These are phyloP conservation scores for Pleomassaria siparia DNA, from an alignment of 2,329 filamentous ascomycete genomes.

Conservation along the genomic window DNA sequence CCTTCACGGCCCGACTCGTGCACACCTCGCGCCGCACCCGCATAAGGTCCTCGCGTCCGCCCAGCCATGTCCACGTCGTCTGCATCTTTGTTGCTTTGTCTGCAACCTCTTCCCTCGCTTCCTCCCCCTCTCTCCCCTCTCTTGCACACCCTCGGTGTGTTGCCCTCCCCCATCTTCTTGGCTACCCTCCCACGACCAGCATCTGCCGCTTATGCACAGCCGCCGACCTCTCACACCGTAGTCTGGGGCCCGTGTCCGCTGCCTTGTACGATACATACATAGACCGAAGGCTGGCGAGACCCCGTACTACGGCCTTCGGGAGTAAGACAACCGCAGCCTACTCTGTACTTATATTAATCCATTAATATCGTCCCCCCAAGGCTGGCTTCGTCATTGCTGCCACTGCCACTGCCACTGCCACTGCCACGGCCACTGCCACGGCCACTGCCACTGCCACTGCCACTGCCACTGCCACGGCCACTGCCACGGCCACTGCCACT, in stretches of 20 bases:
- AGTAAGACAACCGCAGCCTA: conserved; percentile 5
- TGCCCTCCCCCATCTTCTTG: neutral
- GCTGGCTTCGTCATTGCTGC: too few relatives aligned
- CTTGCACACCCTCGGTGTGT: neutral
- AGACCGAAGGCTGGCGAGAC: conserved; percentile 19
- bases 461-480: conserved; percentile 20
- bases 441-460: conserved; percentile 1
- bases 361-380: conserved; percentile 1
- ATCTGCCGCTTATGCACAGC: conserved; percentile 36
- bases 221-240: conserved; percentile 20
- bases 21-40: neutral
- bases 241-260: conserved; percentile 24
- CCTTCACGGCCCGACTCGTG: neutral
- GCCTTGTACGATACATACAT: conserved; percentile 17
- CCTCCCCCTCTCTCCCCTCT: neutral
- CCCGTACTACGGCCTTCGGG: conserved; percentile 14
- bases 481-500: conserved; percentile 8
- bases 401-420: neutral
- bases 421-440: conserved; percentile 14
- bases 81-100: too few relatives aligned
- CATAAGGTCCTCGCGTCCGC: neutral
- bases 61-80: too few relatives aligned
- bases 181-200: conserved; percentile 14
- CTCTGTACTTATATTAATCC: too few relatives aligned
- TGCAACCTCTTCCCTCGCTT: neutral